Evolutionary conservation across 495 filamentous ascomycete genomes (phyloP).

Genomic region (Rhypophila decipiens): DNA sequence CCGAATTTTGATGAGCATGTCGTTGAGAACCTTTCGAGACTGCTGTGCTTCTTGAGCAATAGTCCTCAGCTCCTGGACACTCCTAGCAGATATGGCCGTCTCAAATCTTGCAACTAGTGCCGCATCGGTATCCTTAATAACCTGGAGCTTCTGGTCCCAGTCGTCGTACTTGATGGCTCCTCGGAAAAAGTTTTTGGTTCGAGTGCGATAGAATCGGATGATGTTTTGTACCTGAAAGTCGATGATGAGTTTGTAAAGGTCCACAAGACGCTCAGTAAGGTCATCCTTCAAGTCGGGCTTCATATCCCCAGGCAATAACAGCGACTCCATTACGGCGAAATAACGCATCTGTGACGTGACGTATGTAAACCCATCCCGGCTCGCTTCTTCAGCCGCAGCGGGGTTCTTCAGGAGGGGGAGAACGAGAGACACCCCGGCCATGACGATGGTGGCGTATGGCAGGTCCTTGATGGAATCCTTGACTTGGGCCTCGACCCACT

Average conservation of each 20-base stretch:
- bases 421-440: constrained; percentile 18
- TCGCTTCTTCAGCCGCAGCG: constrained; percentile 10
- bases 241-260: constrained; percentile 17
- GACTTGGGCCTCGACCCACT: constrained; percentile 15
- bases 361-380: constrained; percentile 18
- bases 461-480: constrained; percentile 14
- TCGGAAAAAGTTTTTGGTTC: constrained; percentile 16
- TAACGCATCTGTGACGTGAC: constrained; percentile 17
- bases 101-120: neutral
- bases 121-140: neutral
- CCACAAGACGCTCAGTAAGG: constrained; percentile 13
- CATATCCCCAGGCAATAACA: constrained; percentile 5
- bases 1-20: too few relatives aligned
- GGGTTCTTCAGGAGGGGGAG: constrained; percentile 20
- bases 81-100: neutral
- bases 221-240: constrained; percentile 17
- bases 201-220: constrained; percentile 16
- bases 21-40: too few relatives aligned
- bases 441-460: constrained; percentile 18
- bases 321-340: constrained; percentile 19
- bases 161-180: constrained; percentile 10
- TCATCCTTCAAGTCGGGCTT: constrained; percentile 6
- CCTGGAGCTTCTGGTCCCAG: constrained; percentile 10
- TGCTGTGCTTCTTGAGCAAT: neutral
- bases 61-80: neutral